Base-by-base conservation (phyloP, 441 rosid genomes). In the Pelargonium australe region DNA sequence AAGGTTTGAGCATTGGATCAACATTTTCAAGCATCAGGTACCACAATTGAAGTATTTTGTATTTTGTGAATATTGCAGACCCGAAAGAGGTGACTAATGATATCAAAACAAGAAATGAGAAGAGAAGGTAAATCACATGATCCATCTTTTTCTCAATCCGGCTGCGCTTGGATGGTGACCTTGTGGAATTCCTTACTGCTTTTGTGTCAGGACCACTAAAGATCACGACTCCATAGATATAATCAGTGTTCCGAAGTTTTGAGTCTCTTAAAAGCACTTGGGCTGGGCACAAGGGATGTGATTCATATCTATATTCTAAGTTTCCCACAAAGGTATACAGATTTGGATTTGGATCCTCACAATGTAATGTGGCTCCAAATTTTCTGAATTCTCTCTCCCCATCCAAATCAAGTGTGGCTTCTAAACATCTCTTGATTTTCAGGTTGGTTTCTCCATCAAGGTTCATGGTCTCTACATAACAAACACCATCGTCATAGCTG, bases 371-470 rank as follows among this genome's bases (percentile, higher is more conserved):
- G 71, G 90, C 92, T 68, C 82, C 87, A 76, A 92, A 92, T 58
- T 86, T 76, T 45, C 43, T 68, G 72, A 89, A 90, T 76, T 73
- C 70, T 1, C 82, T 76, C n/a, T 92, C 97, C 41, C 87, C 93
- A 0, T 80, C 81, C 71, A 89, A 34, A n/a, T 75, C 80, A 34
- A 83, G 80, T 45, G 98, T 92, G 8, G 73, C 81, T 37, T 90
- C 91, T 0, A 85, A 78, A 60, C 88, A 91, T 81, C 89, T 96
- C 72, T 92, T 95, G 16, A 86, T 75, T 73, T 95, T 95, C 84
- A 95, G 72, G 70, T 92, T 95, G 57, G 99, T 95, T 80, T 95
- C 99, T 41, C 99, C 99, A 58, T 95, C 99, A 63, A 95, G 92
- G 68, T 95, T 95, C 80, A 73, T 95, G 44, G 98, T 95, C 81